phyloP scores from a whole-genome alignment of 768 basidiomycete genomes.

The Tulasnella sp. region DNA sequence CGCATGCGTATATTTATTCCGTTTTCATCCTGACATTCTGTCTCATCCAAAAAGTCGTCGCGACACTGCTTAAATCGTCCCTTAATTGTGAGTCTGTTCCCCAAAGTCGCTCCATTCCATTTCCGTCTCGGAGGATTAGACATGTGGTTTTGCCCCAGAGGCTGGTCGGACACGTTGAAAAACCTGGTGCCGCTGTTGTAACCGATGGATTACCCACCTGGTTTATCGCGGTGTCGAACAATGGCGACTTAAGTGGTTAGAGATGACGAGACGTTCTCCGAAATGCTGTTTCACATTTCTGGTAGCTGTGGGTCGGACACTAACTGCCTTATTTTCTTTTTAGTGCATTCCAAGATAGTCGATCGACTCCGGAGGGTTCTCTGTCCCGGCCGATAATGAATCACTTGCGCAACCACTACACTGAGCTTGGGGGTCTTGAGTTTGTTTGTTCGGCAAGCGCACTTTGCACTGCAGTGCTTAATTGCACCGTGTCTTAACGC shows the following conservation, averaged over 20 bases:
- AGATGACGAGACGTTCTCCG: slow-evolving; percentile 14
- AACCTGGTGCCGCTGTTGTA: not conserved
- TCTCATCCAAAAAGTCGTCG: not conserved
- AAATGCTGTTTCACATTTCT: not conserved
- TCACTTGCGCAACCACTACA: not conserved
- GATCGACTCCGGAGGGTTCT: not conserved
- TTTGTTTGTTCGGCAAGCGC: not conserved
- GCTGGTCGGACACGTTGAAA: slow-evolving; percentile 16
- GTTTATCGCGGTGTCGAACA: slow-evolving; percentile 5
- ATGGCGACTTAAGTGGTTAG: slow-evolving; percentile 20
- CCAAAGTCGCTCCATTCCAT: not conserved
- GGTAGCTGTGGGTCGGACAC: not conserved
- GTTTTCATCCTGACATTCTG: not conserved
- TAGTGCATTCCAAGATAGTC: not conserved
- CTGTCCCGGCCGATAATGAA: not conserved
- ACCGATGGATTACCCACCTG: slow-evolving; percentile 5
- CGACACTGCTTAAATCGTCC: not conserved
- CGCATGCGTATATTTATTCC: slow-evolving; percentile 11
- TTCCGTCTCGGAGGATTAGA: slow-evolving; percentile 21
- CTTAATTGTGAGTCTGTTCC: slow-evolving; percentile 14
- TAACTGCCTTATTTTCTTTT: not conserved
- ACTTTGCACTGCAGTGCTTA: not conserved
- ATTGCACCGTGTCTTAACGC: not conserved
- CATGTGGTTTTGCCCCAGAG: slow-evolving; percentile 22
- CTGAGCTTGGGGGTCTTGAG: not conserved